These are phyloP conservation scores for Dendrocalamus sinicus DNA, from an alignment of 176 grass and related monocot genomes.

Conservation along the genomic window DNA sequence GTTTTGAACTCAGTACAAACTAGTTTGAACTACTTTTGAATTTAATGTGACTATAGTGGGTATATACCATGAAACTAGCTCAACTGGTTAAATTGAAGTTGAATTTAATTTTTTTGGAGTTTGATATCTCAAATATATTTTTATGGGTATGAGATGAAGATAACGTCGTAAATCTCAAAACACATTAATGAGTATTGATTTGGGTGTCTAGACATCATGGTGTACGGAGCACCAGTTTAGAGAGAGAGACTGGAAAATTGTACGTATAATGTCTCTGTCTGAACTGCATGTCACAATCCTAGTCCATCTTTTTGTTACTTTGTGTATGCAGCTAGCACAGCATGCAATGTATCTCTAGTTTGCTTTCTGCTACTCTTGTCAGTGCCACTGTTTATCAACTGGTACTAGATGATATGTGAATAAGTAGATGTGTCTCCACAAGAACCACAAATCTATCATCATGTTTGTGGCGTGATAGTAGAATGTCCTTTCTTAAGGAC, in stretches of 20 bases:
- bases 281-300: neutral
- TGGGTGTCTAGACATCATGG: no score
- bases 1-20: no score
- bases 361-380: neutral
- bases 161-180: no score
- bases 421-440: neutral
- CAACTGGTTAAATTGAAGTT: no score
- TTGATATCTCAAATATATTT: no score
- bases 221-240: no score
- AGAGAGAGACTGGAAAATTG: neutral
- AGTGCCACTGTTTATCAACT: neutral
- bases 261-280: neutral
- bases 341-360: neutral
- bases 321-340: neutral
- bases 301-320: neutral
- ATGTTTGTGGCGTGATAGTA: neutral
- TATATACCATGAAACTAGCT: no score
- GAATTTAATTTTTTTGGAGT: no score
- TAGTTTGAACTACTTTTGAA: no score
- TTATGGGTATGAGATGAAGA: no score
- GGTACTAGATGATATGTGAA: neutral
- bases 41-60: no score
- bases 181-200: no score
- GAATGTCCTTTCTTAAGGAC: neutral
- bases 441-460: neutral